A percentile compares a stretch with the other conserved stretches of the same genome.
Conservation (phyloP, 1,139 yeast genomes). For the Debaryomyces fabryi region DNA sequence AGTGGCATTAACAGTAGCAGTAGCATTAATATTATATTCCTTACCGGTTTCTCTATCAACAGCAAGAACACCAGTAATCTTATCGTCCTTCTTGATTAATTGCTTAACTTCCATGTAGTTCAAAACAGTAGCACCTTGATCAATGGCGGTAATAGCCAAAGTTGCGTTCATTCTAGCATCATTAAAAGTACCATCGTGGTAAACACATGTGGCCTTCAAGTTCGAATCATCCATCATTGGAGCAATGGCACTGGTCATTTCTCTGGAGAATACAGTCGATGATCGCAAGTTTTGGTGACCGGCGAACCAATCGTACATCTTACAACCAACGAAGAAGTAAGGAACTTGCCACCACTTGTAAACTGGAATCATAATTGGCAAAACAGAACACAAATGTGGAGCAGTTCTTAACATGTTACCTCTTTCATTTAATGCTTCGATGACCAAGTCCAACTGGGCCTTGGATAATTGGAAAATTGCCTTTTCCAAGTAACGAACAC, state of each 20-base stretch:
- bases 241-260: conserved; percentile 72
- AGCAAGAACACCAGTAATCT: conserved; percentile 76
- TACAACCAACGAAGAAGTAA: conserved; percentile 89
- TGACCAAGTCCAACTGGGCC: conserved; percentile 88
- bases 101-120: conserved; percentile 85
- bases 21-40: conserved; percentile 61
- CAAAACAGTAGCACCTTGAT: conserved; percentile 86
- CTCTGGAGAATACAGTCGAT: conserved; percentile 72
- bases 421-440: conserved; percentile 92
- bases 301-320: conserved; percentile 91
- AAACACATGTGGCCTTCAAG: conserved; percentile 88
- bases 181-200: conserved; percentile 94
- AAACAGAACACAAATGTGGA: conserved; percentile 83
- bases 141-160: conserved; percentile 82
- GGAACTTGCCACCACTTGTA: conserved; percentile 97
- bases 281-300: conserved; percentile 83
- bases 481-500: conserved; percentile 92
- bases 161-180: conserved; percentile 91
- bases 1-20: conserved; percentile 86
- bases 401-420: conserved; percentile 89
- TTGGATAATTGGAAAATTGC: conserved; percentile 90
- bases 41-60: conserved; percentile 74
- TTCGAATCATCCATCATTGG: conserved; percentile 84
- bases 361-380: conserved; percentile 94
- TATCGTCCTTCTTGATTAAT: conserved; percentile 64